Conservation (phyloP, 192 early-diverging fungal species). For the Jimgerdemannia flammicorona region DNA sequence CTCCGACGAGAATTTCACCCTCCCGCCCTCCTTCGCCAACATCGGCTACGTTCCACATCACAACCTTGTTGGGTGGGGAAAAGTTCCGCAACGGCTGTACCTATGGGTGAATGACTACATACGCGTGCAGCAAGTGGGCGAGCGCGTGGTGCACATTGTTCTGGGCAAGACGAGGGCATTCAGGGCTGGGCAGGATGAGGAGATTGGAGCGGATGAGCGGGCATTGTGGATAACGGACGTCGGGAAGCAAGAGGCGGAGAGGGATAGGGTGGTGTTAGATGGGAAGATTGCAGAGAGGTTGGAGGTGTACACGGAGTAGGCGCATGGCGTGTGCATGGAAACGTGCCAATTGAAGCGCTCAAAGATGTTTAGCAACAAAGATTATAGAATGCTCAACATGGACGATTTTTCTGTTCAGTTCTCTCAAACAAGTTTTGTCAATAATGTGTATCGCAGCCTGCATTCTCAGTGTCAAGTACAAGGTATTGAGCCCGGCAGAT, state of each 20-base stretch:
- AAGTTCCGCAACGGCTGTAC: constrained; percentile 36
- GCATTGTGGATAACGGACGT: constrained; percentile 28
- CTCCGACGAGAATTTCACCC: constrained; percentile 14
- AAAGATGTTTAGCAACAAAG: too few relatives aligned
- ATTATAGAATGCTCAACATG: too few relatives aligned
- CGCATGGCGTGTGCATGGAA: not conserved
- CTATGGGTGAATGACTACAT: constrained; percentile 34
- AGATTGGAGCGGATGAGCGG: constrained; percentile 27
- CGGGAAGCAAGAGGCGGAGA: constrained; percentile 15
- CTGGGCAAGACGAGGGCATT: constrained; percentile 27
- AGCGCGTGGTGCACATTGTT: constrained; percentile 26
- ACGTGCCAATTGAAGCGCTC: not conserved
- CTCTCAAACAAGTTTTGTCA: too few relatives aligned
- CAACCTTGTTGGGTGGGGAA: constrained; percentile 41
- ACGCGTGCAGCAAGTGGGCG: constrained; percentile 34
- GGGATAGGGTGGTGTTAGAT: constrained; percentile 10
- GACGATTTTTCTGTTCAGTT: too few relatives aligned
- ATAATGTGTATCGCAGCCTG: too few relatives aligned
- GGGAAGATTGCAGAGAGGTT: not conserved
- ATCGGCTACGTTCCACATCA: constrained; percentile 37
- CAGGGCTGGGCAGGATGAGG: constrained; percentile 10
- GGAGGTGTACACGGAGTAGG: not conserved
- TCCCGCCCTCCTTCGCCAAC: constrained; percentile 25
- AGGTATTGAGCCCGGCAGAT: too few relatives aligned
- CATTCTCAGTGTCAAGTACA: too few relatives aligned